Conservation (phyloP, 257 asterid species). For the Rehmannia glutinosa region DNA sequence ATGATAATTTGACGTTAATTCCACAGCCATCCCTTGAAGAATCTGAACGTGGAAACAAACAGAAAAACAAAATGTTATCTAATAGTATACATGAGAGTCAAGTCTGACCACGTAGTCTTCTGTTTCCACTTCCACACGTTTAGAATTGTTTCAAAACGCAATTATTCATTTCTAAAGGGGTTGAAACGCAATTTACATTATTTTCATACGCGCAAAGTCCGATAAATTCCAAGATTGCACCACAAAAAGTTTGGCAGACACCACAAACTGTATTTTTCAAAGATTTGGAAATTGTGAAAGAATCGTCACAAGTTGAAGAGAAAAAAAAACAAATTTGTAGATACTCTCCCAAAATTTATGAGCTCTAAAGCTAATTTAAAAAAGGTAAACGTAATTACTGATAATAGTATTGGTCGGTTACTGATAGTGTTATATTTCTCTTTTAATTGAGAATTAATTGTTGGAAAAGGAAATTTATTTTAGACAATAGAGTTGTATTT, state of each 20-base stretch:
- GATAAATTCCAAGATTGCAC: neutral
- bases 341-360: neutral
- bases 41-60: neutral
- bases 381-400: too few relatives aligned
- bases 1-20: neutral
- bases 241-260: neutral
- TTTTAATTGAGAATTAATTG: too few relatives aligned
- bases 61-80: too few relatives aligned
- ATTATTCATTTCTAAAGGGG: neutral
- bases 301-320: neutral
- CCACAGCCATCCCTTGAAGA: neutral
- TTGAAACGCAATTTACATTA: neutral
- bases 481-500: too few relatives aligned
- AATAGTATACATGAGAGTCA: neutral
- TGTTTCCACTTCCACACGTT: conserved; percentile 13
- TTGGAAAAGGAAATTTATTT: too few relatives aligned
- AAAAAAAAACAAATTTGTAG: neutral
- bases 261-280: neutral
- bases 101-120: conserved; percentile 7
- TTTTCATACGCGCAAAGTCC: neutral
- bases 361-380: neutral
- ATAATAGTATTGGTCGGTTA: too few relatives aligned
- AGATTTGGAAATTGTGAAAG: neutral
- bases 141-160: neutral
- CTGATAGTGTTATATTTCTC: too few relatives aligned